phyloP scores from a whole-genome alignment of 495 filamentous ascomycete species.

The Viridothelium virens region DNA sequence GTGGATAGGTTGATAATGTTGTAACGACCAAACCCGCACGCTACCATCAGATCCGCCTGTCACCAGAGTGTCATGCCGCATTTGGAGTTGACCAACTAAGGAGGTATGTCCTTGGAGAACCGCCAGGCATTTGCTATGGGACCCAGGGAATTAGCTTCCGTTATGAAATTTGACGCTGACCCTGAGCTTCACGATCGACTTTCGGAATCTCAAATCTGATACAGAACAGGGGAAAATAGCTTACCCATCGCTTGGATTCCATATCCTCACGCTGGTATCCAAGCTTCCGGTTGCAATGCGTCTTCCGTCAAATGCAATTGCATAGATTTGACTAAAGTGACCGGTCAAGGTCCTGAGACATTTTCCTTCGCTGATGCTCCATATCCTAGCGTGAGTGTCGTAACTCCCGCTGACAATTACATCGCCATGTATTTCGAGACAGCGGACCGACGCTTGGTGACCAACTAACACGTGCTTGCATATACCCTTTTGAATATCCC shows the following conservation, averaged over 20 bases:
- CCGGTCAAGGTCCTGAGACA: constrained; percentile 85
- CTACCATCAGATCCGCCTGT: constrained; percentile 94
- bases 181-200: no score
- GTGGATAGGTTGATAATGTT: constrained; percentile 82
- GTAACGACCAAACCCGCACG: constrained; percentile 89
- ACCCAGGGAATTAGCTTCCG: not conserved
- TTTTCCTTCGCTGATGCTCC: constrained; percentile 90
- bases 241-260: constrained; percentile 87
- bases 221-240: constrained; percentile 21
- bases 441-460: constrained; percentile 93
- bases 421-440: constrained; percentile 91
- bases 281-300: constrained; percentile 94
- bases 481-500: constrained; percentile 81
- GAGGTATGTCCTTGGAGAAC: constrained; percentile 96
- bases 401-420: constrained; percentile 94
- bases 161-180: not conserved
- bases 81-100: constrained; percentile 92
- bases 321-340: constrained; percentile 98
- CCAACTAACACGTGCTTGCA: constrained; percentile 90
- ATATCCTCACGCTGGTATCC: constrained; percentile 93
- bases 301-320: constrained; percentile 89
- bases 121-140: constrained; percentile 64
- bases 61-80: constrained; percentile 87
- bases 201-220: no score
- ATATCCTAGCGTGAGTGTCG: constrained; percentile 92